Evolutionary conservation across 495 filamentous ascomycete genomes (phyloP), one percentile per base, ranked within the genome.

Genomic region (Trichoderma asperelloides): DNA sequence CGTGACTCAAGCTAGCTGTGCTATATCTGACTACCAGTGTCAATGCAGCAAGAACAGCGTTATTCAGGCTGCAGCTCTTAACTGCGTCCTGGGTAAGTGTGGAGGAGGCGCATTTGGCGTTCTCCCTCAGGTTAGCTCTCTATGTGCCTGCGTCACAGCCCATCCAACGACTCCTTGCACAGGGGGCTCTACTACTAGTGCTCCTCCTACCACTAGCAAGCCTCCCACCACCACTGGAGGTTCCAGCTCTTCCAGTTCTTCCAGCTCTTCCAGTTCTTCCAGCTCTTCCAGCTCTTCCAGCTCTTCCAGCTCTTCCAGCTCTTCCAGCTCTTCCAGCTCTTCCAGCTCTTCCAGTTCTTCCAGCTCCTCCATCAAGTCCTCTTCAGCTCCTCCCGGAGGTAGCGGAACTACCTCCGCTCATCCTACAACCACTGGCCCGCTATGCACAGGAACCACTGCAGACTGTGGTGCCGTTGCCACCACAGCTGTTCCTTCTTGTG

Each of bases 401-500:
- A 16, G 41, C 16, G 41, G 41, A 18, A 45, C 41, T 45, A 37
- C 33, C 33, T 45, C 41, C 9, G 13, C 41, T 16, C 41, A 7
- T 45, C 13, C 41, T 18, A 45, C 41, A 45, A 45, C 41, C 11
- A 11, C 41, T 11, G 41, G 41, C 41, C 33, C 33, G 33, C 2
- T 37, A 37, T 37, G 33, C 33, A 37, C 33, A 37, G 33, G 33
- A 37, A 37, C 33, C 2, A 37, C 33, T 37, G 2, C 33, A 37
- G 33, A 37, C 39, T 71, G 70, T 43, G 62, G 63, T 2, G 21
- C 63, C 23, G 68, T 69, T 33, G 66, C 70, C 21, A 40, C 57
- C 27, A 21, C 64, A 13, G 62, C 65, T 8, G 66, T 72, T 25
- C 70, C 68, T 23, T 51, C 57, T 1, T 72, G 70, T 30, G 70